Conservation (phyloP, 2,329 filamentous ascomycete genomes). For the Arthrobotrys musiformis region DNA sequence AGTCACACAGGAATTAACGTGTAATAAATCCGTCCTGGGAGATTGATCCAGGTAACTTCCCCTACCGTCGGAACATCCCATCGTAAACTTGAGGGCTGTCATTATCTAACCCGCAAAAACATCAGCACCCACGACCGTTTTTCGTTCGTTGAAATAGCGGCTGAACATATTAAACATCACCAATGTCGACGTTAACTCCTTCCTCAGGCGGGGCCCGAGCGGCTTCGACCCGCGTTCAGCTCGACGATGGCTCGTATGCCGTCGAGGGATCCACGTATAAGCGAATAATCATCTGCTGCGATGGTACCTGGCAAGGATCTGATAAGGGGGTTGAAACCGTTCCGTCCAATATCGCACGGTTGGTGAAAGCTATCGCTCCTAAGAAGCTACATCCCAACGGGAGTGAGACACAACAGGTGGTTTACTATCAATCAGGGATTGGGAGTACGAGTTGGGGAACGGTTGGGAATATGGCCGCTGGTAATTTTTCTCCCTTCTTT, state of each 20-base stretch:
- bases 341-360: slow-evolving; percentile 44
- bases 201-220: slow-evolving; percentile 18
- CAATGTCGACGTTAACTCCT: slow-evolving; percentile 34
- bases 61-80: not conserved
- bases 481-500: not conserved
- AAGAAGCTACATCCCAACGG: slow-evolving; percentile 22
- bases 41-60: no score
- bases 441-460: slow-evolving; percentile 55
- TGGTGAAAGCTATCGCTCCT: slow-evolving; percentile 48
- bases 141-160: no score
- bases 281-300: slow-evolving; percentile 50
- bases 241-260: slow-evolving; percentile 24
- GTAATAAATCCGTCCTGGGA: not conserved
- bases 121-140: not conserved
- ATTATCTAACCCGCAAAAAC: not conserved
- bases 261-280: slow-evolving; percentile 35
- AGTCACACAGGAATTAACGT: not conserved
- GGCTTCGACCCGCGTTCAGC: slow-evolving; percentile 24
- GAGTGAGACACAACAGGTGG: slow-evolving; percentile 43
- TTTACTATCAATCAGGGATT: slow-evolving; percentile 45
- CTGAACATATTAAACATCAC: not conserved
- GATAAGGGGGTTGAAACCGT: slow-evolving; percentile 47
- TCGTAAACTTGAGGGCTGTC: not conserved
- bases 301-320: slow-evolving; percentile 51
- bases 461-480: slow-evolving; percentile 62